A percentile compares a stretch with the other conserved stretches of the same genome.
These are phyloP conservation scores for Wickerhamomyces pijperi DNA, from an alignment of 805 yeast genomes.

Conservation along the genomic window DNA sequence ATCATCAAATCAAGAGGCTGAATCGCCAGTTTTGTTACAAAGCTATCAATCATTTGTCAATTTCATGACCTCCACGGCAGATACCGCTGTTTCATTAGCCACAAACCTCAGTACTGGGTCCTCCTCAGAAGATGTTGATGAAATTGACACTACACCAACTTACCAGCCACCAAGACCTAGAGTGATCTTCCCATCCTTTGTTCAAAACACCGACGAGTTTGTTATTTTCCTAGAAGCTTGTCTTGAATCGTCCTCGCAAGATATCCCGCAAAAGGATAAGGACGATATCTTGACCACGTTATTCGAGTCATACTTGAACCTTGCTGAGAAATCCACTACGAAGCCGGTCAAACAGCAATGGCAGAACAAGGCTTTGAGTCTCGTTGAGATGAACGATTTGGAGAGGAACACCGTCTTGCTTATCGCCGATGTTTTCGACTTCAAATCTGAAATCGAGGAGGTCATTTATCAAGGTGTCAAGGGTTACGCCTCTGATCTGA, in stretches of 20 bases:
- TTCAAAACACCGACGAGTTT: slow-evolving; percentile 79
- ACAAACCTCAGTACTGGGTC: slow-evolving; percentile 2
- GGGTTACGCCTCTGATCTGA: slow-evolving; percentile 37
- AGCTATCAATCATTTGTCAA: slow-evolving; percentile 49
- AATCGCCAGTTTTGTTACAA: slow-evolving; percentile 24
- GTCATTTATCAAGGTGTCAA: slow-evolving; percentile 21
- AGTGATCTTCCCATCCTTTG: slow-evolving; percentile 75
- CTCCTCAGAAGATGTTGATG: slow-evolving; percentile 1
- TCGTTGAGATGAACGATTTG: slow-evolving; percentile 38
- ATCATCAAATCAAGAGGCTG: too few species aligned
- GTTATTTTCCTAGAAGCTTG: slow-evolving; percentile 91
- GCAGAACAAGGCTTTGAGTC: slow-evolving; percentile 49
- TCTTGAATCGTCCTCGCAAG: slow-evolving; percentile 67
- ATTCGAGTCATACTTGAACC: slow-evolving; percentile 66
- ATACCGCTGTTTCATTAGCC: not conserved
- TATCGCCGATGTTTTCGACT: slow-evolving; percentile 33
- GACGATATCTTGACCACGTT: slow-evolving; percentile 67
- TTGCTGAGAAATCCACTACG: slow-evolving; percentile 32
- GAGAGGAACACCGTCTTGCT: slow-evolving; percentile 41
- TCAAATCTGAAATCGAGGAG: slow-evolving; percentile 33
- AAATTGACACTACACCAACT: slow-evolving; percentile 32
- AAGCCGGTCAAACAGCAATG: slow-evolving; percentile 35
- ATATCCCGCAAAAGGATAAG: slow-evolving; percentile 56
- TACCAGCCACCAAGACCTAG: slow-evolving; percentile 90
- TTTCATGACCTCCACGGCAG: slow-evolving; percentile 27